phyloP scores from a whole-genome alignment of 1,284 basidiomycete genomes.

The Ustilago sp. region DNA sequence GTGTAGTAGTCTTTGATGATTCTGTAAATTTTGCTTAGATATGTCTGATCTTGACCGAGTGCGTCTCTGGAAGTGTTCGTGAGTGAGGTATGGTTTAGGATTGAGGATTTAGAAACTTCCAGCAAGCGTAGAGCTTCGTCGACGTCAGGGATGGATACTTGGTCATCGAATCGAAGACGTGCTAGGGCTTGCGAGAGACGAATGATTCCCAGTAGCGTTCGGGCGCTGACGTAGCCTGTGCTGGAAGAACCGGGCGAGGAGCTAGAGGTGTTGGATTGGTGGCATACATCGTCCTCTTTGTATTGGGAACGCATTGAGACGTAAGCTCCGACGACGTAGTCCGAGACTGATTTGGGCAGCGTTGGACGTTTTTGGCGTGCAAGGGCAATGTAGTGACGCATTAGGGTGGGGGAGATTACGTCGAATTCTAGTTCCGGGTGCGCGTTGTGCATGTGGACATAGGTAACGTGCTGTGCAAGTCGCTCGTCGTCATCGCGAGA shows the following conservation, averaged over 20 bases:
- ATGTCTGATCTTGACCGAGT: slow-evolving; percentile 43
- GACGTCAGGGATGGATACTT: slow-evolving; percentile 86
- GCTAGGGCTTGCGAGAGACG: slow-evolving; percentile 95
- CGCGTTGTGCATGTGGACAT: slow-evolving; percentile 94
- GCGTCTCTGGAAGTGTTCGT: slow-evolving; percentile 17
- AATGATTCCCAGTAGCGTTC: slow-evolving; percentile 92
- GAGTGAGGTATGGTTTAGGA: slow-evolving; percentile 70
- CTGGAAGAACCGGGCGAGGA: slow-evolving; percentile 2
- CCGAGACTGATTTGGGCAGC: slow-evolving; percentile 86
- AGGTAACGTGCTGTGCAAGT: slow-evolving; percentile 94
- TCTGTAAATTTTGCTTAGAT: slow-evolving; percentile 64
- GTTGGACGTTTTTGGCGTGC: slow-evolving; percentile 90
- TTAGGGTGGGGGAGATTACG: slow-evolving; percentile 84
- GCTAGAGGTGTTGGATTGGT: slow-evolving; percentile 78
- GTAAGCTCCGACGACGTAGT: slow-evolving; percentile 94
- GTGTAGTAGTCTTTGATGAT: slow-evolving; percentile 63
- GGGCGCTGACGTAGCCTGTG: slow-evolving; percentile 85
- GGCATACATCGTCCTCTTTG: slow-evolving; percentile 86
- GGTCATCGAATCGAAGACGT: slow-evolving; percentile 83
- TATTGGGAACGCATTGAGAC: slow-evolving; percentile 92
- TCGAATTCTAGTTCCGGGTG: slow-evolving; percentile 80
- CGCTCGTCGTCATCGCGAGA: slow-evolving; percentile 93
- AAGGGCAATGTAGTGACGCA: slow-evolving; percentile 95
- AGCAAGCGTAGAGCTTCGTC: slow-evolving; percentile 96
- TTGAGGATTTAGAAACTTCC: slow-evolving; percentile 92